Percentiles rank a stretch among this genome's conserved stretches.
phyloP scores from a whole-genome alignment of 441 rosid genomes.

The Adansonia rubrostipa region DNA sequence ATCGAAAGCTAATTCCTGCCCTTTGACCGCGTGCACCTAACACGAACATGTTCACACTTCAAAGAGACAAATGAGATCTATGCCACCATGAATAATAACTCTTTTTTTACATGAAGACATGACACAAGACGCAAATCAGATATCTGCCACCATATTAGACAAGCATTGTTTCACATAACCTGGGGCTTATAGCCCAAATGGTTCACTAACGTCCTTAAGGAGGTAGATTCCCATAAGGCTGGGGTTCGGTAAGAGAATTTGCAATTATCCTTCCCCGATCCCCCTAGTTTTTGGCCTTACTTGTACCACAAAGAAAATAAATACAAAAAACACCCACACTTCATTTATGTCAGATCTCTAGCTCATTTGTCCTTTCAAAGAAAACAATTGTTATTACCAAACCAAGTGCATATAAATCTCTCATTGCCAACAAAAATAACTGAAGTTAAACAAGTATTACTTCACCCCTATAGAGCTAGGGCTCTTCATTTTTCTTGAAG shows the following conservation, averaged over 20 bases:
- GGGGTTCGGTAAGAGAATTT: too few species aligned
- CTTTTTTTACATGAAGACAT: background rate
- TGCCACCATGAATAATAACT: background rate
- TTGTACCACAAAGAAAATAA: background rate
- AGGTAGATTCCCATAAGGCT: too few species aligned
- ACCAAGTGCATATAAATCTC: slow-evolving; percentile 2
- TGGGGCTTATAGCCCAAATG: background rate
- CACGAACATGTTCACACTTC: background rate
- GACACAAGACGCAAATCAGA: background rate
- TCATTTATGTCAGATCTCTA: background rate
- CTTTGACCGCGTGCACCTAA: background rate
- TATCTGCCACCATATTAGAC: background rate
- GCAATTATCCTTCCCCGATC: too few species aligned
- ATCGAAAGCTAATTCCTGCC: slow-evolving; percentile 4
- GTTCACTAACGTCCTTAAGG: background rate
- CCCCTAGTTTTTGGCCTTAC: too few species aligned
- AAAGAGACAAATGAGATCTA: background rate
- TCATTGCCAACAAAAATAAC: background rate
- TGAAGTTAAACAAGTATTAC: background rate
- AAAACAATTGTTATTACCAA: slow-evolving; percentile 8
- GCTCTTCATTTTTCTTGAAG: too few species aligned
- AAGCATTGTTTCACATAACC: background rate
- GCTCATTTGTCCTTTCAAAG: background rate
- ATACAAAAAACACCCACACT: background rate
- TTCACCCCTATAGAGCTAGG: too few species aligned